These are phyloP conservation scores for Pythium dissotocum DNA, from an alignment of 352 stramenopile species.

Conservation along the genomic window DNA sequence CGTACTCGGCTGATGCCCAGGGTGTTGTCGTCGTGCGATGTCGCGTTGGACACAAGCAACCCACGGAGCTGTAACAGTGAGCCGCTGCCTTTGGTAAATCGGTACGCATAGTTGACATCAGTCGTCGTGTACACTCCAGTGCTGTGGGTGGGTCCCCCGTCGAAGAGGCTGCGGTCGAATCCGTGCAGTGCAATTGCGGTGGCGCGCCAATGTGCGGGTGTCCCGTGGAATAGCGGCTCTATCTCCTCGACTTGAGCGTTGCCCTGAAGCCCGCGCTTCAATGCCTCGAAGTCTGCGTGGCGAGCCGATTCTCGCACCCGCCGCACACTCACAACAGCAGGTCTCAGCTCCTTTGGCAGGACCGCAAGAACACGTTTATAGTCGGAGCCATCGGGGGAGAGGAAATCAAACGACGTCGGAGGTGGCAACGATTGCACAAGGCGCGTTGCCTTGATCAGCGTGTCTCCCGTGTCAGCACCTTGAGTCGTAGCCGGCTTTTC, in stretches of 20 bases:
- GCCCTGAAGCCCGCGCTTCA: background rate
- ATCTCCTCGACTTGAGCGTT: background rate
- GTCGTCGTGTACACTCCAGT: background rate
- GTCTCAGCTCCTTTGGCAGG: background rate
- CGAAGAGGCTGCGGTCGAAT: background rate
- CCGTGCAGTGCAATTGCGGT: constrained; percentile 18
- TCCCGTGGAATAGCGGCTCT: background rate
- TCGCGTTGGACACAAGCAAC: background rate
- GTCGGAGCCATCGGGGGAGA: background rate
- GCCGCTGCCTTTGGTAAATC: background rate
- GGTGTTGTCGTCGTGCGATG: background rate
- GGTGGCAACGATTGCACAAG: background rate
- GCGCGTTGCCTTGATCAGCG: background rate
- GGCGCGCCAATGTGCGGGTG: constrained; percentile 16
- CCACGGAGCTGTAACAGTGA: background rate
- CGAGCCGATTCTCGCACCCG: background rate
- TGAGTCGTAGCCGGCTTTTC: no score
- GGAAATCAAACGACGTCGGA: constrained; percentile 1
- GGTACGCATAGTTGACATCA: background rate
- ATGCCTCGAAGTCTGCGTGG: background rate
- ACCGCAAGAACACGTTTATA: background rate
- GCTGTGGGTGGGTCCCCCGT: background rate
- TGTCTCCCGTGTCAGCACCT: background rate
- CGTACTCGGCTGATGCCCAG: background rate
- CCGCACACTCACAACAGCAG: background rate